Percentiles rank a stretch among this genome's conserved stretches.
These are phyloP conservation scores for Sedum album DNA, from an alignment of 164 flowering plant genomes.

Conservation along the genomic window DNA sequence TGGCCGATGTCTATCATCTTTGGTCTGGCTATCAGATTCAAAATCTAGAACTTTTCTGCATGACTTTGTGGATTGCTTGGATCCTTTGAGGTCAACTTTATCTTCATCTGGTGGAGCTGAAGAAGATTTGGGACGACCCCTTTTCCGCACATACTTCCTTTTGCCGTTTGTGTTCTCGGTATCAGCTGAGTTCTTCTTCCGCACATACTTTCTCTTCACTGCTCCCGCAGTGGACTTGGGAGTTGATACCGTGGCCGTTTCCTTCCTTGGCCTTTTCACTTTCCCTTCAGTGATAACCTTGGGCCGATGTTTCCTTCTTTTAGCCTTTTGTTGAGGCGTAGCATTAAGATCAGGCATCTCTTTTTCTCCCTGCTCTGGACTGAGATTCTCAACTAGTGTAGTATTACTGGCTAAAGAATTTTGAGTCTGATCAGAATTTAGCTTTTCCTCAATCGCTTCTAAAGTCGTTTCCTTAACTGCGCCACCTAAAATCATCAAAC, in stretches of 20 bases:
- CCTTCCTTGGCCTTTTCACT: conserved; percentile 34
- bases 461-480: background rate
- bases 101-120: conserved; percentile 13
- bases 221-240: conserved; percentile 21
- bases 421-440: conserved; percentile 12
- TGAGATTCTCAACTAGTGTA: conserved; percentile 20
- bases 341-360: conserved; percentile 30
- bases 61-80: conserved; percentile 21
- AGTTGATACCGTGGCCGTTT: conserved; percentile 10
- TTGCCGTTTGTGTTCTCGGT: conserved; percentile 12
- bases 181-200: background rate
- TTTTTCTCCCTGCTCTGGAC: conserved; percentile 23
- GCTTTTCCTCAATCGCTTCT: conserved; percentile 17
- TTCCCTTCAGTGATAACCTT: conserved; percentile 68
- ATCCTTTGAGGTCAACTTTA: conserved; percentile 8
- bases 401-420: background rate
- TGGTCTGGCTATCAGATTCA: conserved; percentile 25
- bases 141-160: conserved; percentile 33
- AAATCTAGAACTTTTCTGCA: conserved; percentile 55
- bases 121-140: conserved; percentile 11
- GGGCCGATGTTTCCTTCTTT: conserved; percentile 61
- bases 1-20: background rate
- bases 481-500: background rate
- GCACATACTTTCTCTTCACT: conserved; percentile 8
- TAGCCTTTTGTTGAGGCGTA: conserved; percentile 56